phyloP scores from a whole-genome alignment of 441 rosid species.

The Corymbia citriodora region DNA sequence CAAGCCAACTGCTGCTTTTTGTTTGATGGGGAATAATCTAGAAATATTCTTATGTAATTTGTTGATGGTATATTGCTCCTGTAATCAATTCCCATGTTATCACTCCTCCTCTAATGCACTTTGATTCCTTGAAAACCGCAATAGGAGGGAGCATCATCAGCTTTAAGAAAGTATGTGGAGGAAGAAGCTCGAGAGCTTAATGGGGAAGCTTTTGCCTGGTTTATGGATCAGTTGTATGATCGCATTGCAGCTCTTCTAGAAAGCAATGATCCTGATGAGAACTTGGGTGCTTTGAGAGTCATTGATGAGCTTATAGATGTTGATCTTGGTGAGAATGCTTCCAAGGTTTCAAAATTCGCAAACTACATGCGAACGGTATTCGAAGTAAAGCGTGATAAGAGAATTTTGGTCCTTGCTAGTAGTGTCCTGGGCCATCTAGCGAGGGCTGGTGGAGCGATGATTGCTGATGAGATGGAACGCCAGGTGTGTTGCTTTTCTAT shows the following conservation, averaged over 20 bases:
- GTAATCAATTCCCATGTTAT: not conserved
- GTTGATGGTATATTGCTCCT: not conserved
- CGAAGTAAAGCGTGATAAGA: constrained; percentile 82
- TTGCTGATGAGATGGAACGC: constrained; percentile 97
- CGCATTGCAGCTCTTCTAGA: constrained; percentile 66
- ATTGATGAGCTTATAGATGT: constrained; percentile 95
- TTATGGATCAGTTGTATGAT: constrained; percentile 83
- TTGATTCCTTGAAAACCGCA: not conserved
- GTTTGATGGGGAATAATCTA: not conserved
- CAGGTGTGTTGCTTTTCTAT: constrained; percentile 48
- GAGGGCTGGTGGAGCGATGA: constrained; percentile 98
- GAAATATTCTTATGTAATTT: not conserved
- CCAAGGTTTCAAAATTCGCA: constrained; percentile 90
- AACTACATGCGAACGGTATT: constrained; percentile 67
- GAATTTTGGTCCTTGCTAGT: constrained; percentile 88
- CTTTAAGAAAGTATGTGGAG: constrained; percentile 83
- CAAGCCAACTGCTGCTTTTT: not conserved
- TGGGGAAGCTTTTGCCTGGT: constrained; percentile 85
- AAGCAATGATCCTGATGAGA: constrained; percentile 72
- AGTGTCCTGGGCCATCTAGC: constrained; percentile 96
- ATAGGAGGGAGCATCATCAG: constrained; percentile 81
- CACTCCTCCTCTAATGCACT: not conserved
- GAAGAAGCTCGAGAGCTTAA: constrained; percentile 86
- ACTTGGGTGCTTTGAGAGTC: constrained; percentile 90
- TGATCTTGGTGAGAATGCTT: constrained; percentile 91